Evolutionary conservation across 1,284 basidiomycete genomes (phyloP).

Genomic region (Tylopilus sp.): DNA sequence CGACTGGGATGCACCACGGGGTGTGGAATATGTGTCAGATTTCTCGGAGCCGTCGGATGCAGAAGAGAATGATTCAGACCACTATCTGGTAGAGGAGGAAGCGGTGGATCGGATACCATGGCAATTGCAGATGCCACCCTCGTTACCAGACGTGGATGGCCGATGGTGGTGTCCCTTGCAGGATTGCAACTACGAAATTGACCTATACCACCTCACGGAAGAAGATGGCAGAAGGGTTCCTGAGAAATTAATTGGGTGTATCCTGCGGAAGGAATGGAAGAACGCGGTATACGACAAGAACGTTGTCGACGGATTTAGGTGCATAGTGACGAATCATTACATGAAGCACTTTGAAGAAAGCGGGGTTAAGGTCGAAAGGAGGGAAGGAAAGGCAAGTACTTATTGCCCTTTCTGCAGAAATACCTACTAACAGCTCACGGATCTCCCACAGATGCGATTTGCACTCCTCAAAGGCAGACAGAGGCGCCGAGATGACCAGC

Average conservation of each 20-base stretch:
- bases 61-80: constrained; percentile 37
- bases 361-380: constrained; percentile 17
- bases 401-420: neutral
- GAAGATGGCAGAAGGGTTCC: constrained; percentile 19
- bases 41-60: constrained; percentile 47
- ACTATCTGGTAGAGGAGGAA: constrained; percentile 7
- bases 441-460: constrained; percentile 15
- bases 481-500: constrained; percentile 1
- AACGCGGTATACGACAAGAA: constrained; percentile 27
- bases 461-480: constrained; percentile 8
- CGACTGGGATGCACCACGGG: constrained; percentile 22
- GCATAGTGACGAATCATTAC: constrained; percentile 38
- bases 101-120: constrained; percentile 28
- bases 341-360: constrained; percentile 25
- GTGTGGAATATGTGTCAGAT: constrained; percentile 44
- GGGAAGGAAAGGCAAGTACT: constrained; percentile 20
- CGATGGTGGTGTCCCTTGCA: constrained; percentile 32
- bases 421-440: neutral
- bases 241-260: constrained; percentile 16
- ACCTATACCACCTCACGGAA: constrained; percentile 22
- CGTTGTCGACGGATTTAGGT: constrained; percentile 28
- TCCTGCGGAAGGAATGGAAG: constrained; percentile 32
- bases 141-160: constrained; percentile 33
- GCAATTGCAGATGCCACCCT: constrained; percentile 31
- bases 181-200: constrained; percentile 22